Percentiles rank a stretch among this genome's conserved stretches.
These are phyloP conservation scores for Favolaschia claudopus DNA, from an alignment of 768 basidiomycete species.

Conservation along the genomic window DNA sequence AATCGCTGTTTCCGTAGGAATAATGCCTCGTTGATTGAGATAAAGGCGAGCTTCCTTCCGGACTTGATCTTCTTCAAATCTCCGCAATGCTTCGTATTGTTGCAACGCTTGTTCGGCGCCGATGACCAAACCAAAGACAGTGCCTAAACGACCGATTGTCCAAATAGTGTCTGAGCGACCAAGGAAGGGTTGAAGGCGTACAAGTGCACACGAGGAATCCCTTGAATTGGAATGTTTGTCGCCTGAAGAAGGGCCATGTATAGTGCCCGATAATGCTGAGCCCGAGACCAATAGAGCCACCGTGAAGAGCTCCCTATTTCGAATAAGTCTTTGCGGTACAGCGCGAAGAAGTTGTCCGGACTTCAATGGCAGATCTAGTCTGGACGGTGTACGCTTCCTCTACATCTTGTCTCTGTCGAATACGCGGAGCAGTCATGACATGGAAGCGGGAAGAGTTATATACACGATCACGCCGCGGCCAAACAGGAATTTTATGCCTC, in stretches of 20 bases:
- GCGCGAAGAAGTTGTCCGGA: slow-evolving; percentile 37
- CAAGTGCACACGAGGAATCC: slow-evolving; percentile 78
- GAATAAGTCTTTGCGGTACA: slow-evolving; percentile 15
- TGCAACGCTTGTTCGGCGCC: slow-evolving; percentile 81
- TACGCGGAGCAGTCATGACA: slow-evolving; percentile 31
- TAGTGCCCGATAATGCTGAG: slow-evolving; percentile 64
- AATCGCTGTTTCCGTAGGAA: slow-evolving; percentile 87
- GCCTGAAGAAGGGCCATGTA: slow-evolving; percentile 80
- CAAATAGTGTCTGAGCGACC: too few relatives aligned
- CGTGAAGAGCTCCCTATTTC: slow-evolving; percentile 58
- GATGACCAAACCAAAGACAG: slow-evolving; percentile 75
- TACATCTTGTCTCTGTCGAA: slow-evolving; percentile 59
- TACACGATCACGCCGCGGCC: slow-evolving; percentile 2
- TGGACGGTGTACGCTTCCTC: slow-evolving; percentile 68
- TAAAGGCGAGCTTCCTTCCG: slow-evolving; percentile 79
- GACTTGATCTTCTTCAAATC: slow-evolving; percentile 71
- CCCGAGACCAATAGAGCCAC: slow-evolving; percentile 62
- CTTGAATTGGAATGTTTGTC: slow-evolving; percentile 84
- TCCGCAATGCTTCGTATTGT: slow-evolving; percentile 70
- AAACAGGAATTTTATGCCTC: slow-evolving; percentile 59
- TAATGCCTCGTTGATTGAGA: slow-evolving; percentile 74
- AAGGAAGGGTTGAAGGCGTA: slow-evolving; percentile 49
- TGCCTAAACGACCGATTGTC: slow-evolving; percentile 49
- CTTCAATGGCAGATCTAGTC: slow-evolving; percentile 63
- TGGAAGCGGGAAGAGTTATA: too few relatives aligned